phyloP scores from a whole-genome alignment of 2,329 filamentous ascomycete genomes.

The Drechslerella coelobrocha region DNA sequence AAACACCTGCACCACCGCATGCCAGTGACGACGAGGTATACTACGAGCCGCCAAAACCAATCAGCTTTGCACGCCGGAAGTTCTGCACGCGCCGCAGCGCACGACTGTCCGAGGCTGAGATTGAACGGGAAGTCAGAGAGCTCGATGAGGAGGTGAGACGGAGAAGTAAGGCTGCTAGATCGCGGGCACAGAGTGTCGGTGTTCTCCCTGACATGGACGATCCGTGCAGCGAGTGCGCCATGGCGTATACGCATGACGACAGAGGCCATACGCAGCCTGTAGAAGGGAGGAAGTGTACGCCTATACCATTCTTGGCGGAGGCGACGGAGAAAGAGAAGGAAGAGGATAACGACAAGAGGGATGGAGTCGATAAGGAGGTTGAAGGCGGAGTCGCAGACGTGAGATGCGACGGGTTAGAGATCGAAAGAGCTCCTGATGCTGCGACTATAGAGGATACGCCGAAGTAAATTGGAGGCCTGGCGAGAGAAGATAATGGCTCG shows the following conservation, averaged over 20 bases:
- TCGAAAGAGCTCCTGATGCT: no score
- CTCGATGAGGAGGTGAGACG: slow-evolving; percentile 43
- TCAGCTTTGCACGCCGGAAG: slow-evolving; percentile 34
- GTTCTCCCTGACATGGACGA: slow-evolving; percentile 40
- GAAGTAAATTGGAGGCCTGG: not conserved
- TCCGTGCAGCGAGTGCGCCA: slow-evolving; percentile 35
- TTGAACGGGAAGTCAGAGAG: slow-evolving; percentile 43
- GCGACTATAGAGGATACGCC: not conserved
- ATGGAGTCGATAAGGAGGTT: not conserved
- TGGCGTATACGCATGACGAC: slow-evolving; percentile 41
- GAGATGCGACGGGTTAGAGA: not conserved
- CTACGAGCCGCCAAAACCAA: slow-evolving; percentile 43
- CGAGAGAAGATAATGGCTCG: no score
- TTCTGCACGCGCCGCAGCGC: slow-evolving; percentile 28
- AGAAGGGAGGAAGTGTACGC: slow-evolving; percentile 41
- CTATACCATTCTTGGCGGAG: slow-evolving; percentile 38
- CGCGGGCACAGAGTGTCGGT: slow-evolving; percentile 38
- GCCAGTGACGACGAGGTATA: slow-evolving; percentile 29
- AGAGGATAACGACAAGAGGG: not conserved
- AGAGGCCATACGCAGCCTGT: slow-evolving; percentile 45
- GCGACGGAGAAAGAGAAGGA: not conserved
- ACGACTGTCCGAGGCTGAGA: slow-evolving; percentile 36
- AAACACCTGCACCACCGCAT: slow-evolving; percentile 41
- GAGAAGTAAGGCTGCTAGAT: slow-evolving; percentile 31
- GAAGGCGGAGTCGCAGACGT: not conserved